Evolutionary conservation across 2,329 filamentous ascomycete species (phyloP).

Genomic region (Colletotrichum theobromicola): DNA sequence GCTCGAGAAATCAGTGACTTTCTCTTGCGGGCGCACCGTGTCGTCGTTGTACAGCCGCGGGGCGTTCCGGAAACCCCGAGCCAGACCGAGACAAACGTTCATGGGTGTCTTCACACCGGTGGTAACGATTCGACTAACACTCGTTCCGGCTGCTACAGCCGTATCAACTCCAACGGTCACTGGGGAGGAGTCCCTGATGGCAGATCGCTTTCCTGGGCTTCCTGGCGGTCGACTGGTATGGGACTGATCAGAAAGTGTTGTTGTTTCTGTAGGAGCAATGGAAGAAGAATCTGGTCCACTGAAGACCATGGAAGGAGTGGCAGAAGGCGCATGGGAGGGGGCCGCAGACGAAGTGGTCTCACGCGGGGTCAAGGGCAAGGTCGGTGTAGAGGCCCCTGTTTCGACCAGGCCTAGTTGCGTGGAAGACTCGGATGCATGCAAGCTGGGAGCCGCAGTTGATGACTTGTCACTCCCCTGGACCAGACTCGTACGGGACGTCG

Average conservation of each 20-base stretch:
- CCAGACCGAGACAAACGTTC: conserved; percentile 82
- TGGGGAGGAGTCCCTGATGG: conserved; percentile 24
- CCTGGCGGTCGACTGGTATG: neutral
- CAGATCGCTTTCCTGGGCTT: conserved; percentile 17
- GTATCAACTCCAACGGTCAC: conserved; percentile 52
- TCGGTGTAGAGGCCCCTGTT: conserved; percentile 4
- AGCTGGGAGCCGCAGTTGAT: neutral
- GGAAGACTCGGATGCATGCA: conserved; percentile 14
- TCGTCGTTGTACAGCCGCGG: conserved; percentile 86
- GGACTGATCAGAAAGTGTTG: conserved; percentile 34
- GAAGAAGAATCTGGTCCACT: conserved; percentile 22
- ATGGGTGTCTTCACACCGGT: conserved; percentile 82
- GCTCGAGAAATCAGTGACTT: conserved; percentile 77
- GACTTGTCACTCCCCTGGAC: neutral
- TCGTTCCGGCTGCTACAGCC: conserved; percentile 69
- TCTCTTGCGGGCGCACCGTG: conserved; percentile 77
- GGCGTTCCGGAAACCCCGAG: conserved; percentile 87
- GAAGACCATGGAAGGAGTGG: conserved; percentile 27
- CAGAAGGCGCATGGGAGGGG: neutral
- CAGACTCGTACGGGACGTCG: neutral
- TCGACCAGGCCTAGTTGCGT: conserved; percentile 12
- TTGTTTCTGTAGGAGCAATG: conserved; percentile 36
- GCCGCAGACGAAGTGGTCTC: neutral
- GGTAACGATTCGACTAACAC: conserved; percentile 73
- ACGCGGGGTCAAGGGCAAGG: neutral